phyloP scores from a whole-genome alignment of 1,284 basidiomycete genomes.

The Naganishia sp. region DNA sequence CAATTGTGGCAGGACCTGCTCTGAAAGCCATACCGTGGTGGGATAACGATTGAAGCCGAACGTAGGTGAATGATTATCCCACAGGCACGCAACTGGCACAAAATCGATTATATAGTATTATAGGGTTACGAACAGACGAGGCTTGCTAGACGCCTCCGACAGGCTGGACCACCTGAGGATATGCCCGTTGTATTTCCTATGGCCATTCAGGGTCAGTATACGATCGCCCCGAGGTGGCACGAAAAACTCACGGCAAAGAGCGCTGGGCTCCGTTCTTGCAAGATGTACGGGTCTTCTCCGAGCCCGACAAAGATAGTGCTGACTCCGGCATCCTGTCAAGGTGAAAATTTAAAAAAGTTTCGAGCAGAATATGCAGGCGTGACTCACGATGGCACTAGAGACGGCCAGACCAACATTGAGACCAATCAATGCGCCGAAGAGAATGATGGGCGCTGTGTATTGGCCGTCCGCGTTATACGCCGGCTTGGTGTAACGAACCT shows the following conservation, averaged over 20 bases:
- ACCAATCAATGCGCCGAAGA: slow-evolving; percentile 80
- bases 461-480: slow-evolving; percentile 35
- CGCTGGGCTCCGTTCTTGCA: slow-evolving; percentile 70
- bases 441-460: slow-evolving; percentile 59
- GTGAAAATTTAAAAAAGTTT: not conserved
- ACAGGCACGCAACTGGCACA: slow-evolving; percentile 26
- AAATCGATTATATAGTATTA: slow-evolving; percentile 1
- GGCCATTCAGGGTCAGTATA: not conserved
- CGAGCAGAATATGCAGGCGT: slow-evolving; percentile 10
- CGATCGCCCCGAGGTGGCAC: not conserved
- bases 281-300: slow-evolving; percentile 74
- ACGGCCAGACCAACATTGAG: slow-evolving; percentile 55
- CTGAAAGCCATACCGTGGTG: no score
- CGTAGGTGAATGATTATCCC: no score
- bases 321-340: slow-evolving; percentile 59
- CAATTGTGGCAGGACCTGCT: no score
- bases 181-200: slow-evolving; percentile 34
- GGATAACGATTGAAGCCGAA: no score
- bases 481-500: slow-evolving; percentile 22
- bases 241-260: slow-evolving; percentile 58
- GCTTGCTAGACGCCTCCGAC: slow-evolving; percentile 38
- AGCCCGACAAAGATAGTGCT: slow-evolving; percentile 84
- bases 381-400: slow-evolving; percentile 41
- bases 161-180: slow-evolving; percentile 41
- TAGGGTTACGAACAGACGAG: not conserved